Evolutionary conservation across 345 rosid genomes (phyloP).

Genomic region (Stellera chamaejasme): DNA sequence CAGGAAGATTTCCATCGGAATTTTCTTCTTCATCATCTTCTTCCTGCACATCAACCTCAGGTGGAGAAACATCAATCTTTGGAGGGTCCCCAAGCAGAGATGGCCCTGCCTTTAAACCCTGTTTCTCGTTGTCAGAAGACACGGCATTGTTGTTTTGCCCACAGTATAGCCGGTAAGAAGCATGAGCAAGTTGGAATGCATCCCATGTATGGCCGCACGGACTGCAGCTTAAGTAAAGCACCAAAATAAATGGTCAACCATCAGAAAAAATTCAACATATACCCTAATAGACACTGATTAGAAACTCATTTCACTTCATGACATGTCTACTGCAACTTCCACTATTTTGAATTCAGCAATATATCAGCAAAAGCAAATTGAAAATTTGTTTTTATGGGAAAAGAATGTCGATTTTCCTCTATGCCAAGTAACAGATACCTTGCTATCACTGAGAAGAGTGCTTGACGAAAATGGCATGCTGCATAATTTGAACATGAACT

Average conservation of each 20-base stretch:
- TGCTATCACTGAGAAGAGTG: constrained; percentile 69
- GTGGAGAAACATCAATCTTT: constrained; percentile 57
- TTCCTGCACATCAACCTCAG: constrained; percentile 53
- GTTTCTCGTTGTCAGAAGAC: constrained; percentile 36
- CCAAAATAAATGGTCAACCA: constrained; percentile 1
- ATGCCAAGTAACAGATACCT: constrained; percentile 37
- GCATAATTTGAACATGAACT: constrained; percentile 44
- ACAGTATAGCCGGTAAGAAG: constrained; percentile 83
- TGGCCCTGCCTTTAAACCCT: constrained; percentile 50
- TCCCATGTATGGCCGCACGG: constrained; percentile 89
- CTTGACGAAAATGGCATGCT: constrained; percentile 83
- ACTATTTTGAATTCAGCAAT: neutral
- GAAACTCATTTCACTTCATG: neutral
- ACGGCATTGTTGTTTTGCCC: constrained; percentile 23
- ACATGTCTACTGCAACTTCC: neutral
- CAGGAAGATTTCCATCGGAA: constrained; percentile 65
- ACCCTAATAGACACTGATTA: neutral
- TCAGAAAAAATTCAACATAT: constrained; percentile 8
- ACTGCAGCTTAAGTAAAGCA: constrained; percentile 37
- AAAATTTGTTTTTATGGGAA: neutral
- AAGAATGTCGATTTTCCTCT: neutral
- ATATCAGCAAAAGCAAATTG: neutral
- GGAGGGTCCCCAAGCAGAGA: constrained; percentile 86
- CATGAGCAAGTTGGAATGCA: constrained; percentile 83
- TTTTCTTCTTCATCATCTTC: constrained; percentile 34